Evolutionary conservation across 805 yeast genomes (phyloP).

Genomic region (Saturnispora ahearnii): DNA sequence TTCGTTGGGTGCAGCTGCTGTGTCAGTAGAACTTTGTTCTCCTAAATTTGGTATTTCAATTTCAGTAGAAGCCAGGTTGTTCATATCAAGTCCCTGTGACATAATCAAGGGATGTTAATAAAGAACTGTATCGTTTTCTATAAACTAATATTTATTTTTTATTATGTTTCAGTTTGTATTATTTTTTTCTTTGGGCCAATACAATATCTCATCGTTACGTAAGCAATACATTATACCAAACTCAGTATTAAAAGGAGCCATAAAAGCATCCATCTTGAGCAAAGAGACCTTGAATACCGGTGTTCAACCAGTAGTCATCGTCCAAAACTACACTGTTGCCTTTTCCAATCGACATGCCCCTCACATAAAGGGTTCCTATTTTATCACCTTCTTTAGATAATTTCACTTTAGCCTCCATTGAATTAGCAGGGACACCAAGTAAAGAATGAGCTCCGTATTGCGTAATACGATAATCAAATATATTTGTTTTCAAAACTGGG

Average conservation of each 20-base stretch:
- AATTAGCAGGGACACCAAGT: conserved; percentile 51
- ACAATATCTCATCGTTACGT: background rate
- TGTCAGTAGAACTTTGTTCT: background rate
- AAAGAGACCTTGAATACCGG: conserved; percentile 47
- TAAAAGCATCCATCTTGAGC: conserved; percentile 71
- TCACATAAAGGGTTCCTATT: conserved; percentile 42
- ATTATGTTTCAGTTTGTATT: background rate
- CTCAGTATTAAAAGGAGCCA: conserved; percentile 13
- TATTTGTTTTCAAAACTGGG: conserved; percentile 49
- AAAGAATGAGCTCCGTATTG: conserved; percentile 26
- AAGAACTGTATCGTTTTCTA: background rate
- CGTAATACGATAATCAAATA: conserved; percentile 51
- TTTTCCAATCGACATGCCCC: conserved; percentile 65
- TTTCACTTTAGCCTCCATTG: conserved; percentile 50
- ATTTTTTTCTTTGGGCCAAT: background rate
- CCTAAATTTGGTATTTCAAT: conserved; percentile 4
- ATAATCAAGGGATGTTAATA: background rate
- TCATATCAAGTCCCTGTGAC: background rate
- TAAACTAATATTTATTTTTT: background rate
- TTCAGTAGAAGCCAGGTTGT: background rate
- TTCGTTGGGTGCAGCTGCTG: background rate
- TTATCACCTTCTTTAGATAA: conserved; percentile 28
- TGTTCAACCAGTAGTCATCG: conserved; percentile 42
- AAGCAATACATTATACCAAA: background rate
- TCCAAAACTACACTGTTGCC: conserved; percentile 21